Evolutionary conservation across 768 basidiomycete genomes (phyloP).

Genomic region (Lactarius pseudohatsudake): DNA sequence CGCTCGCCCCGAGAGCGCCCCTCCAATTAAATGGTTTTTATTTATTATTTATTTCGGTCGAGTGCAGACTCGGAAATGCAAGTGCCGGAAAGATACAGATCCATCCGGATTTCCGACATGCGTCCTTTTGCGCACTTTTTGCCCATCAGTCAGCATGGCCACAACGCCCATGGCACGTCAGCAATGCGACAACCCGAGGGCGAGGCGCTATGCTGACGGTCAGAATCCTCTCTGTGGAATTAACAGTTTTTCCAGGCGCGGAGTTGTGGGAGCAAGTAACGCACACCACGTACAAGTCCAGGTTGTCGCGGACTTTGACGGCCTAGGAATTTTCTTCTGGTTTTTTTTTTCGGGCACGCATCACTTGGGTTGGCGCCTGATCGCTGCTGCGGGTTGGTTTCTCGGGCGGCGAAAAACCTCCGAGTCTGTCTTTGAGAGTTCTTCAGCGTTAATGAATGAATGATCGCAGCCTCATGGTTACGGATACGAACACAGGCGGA

Average conservation of each 20-base stretch:
- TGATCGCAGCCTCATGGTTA: slow-evolving; percentile 17
- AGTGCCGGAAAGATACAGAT: neutral
- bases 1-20: neutral
- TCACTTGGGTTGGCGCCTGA: neutral
- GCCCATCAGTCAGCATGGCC: neutral
- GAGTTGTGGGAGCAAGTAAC: neutral
- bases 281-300: neutral
- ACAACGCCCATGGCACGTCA: neutral
- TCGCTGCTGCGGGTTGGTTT: neutral
- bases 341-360: neutral
- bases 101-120: neutral
- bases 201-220: neutral
- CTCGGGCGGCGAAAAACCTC: neutral
- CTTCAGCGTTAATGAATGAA: slow-evolving; percentile 5
- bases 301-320: neutral
- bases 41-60: neutral
- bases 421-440: neutral
- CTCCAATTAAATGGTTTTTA: neutral
- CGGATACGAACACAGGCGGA: neutral
- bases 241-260: neutral
- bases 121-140: neutral
- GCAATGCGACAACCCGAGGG: neutral
- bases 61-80: neutral
- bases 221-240: neutral
- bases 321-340: neutral